phyloP scores from a whole-genome alignment of 2,329 filamentous ascomycete genomes.

The Lecanicillium sp. region DNA sequence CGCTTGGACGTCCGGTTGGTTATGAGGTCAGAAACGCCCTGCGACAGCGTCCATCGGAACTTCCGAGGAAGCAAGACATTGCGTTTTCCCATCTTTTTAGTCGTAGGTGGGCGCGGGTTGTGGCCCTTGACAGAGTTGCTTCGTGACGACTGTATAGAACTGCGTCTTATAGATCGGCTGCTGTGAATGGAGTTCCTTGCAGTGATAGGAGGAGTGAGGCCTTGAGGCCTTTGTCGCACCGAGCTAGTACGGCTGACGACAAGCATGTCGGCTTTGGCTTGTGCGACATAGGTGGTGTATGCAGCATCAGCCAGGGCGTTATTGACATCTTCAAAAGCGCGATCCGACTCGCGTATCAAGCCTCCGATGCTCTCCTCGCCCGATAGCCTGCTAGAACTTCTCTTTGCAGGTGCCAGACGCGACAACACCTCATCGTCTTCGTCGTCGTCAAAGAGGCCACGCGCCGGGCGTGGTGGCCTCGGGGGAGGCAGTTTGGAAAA shows the following conservation, averaged over 20 bases:
- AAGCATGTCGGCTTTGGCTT: background rate
- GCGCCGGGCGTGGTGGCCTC: constrained; percentile 8
- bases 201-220: background rate
- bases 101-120: background rate
- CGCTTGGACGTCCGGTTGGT: constrained; percentile 48
- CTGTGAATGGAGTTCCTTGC: background rate
- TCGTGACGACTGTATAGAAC: background rate
- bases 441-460: constrained; percentile 10
- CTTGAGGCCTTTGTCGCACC: background rate
- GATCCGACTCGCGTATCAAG: constrained; percentile 44
- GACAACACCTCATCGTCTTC: background rate
- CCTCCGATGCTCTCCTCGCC: constrained; percentile 32
- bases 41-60: constrained; percentile 45
- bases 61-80: constrained; percentile 7
- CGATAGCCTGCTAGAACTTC: background rate
- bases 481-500: background rate
- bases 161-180: background rate
- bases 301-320: constrained; percentile 33
- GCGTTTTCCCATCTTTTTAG: constrained; percentile 13
- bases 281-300: constrained; percentile 16
- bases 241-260: constrained; percentile 1
- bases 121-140: constrained; percentile 4
- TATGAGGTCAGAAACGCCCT: constrained; percentile 53
- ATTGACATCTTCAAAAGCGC: constrained; percentile 42
- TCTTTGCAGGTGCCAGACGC: background rate